phyloP scores from a whole-genome alignment of 306 rosid genomes.

The Cajanus cajan region DNA sequence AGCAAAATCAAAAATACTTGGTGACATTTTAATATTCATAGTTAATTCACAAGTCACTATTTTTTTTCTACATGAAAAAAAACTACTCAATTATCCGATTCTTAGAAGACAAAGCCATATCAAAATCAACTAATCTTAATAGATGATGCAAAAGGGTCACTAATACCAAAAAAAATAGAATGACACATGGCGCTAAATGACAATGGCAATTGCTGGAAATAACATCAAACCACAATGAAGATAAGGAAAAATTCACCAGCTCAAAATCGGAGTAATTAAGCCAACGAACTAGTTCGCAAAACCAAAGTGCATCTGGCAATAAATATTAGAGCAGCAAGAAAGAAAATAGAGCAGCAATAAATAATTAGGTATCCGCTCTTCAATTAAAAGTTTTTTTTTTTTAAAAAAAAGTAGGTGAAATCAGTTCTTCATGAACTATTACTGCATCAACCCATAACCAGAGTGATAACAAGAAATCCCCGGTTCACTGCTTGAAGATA shows the following conservation, averaged over 20 bases:
- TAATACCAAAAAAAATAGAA: too few species aligned
- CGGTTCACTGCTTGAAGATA: not conserved
- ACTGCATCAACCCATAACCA: constrained; percentile 4
- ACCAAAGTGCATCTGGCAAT: constrained; percentile 55
- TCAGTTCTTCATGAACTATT: constrained; percentile 18
- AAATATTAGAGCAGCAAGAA: constrained; percentile 26
- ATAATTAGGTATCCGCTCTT: not conserved
- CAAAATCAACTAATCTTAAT: too few species aligned
- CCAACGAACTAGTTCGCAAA: constrained; percentile 40
- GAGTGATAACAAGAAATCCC: not conserved
- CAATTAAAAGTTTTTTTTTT: not conserved
- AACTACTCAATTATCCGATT: too few species aligned
- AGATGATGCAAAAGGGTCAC: too few species aligned
- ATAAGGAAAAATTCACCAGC: constrained; percentile 57
- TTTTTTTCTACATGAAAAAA: too few species aligned
- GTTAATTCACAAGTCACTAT: too few species aligned
- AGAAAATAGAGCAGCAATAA: constrained; percentile 7
- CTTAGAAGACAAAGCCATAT: too few species aligned
- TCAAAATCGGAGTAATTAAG: constrained; percentile 43
- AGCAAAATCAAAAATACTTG: too few species aligned
- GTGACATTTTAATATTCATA: too few species aligned
- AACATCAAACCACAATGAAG: not conserved
- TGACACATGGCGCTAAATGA: too few species aligned
- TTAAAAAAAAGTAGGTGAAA: not conserved
- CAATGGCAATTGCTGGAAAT: too few species aligned